A percentile compares a stretch with the other conserved stretches of the same genome.
Conservation (phyloP, 164 flowering plant species). For the Annona cherimola region DNA sequence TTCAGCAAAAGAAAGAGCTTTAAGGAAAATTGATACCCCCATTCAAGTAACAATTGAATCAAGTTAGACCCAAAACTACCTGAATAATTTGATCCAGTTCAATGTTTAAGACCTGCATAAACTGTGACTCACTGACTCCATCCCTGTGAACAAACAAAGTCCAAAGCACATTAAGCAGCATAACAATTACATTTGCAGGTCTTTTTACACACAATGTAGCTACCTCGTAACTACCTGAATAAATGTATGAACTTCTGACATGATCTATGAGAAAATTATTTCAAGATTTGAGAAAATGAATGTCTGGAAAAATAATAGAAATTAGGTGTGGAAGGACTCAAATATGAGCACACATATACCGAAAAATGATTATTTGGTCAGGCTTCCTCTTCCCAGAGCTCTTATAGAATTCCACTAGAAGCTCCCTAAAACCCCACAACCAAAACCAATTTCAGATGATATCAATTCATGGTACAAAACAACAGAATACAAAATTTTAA, state of each 20-base stretch:
- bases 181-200: neutral
- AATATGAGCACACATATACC: constrained; percentile 36
- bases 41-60: too few species aligned
- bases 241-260: too few species aligned
- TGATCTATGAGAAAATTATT: too few species aligned
- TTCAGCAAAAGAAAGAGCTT: too few species aligned
- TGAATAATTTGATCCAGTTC: constrained; percentile 80
- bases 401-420: constrained; percentile 58
- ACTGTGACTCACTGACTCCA: constrained; percentile 94
- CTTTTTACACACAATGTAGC: neutral
- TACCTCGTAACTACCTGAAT: too few species aligned
- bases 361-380: constrained; percentile 82
- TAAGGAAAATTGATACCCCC: too few species aligned
- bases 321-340: too few species aligned
- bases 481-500: too few species aligned
- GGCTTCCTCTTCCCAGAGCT: constrained; percentile 78
- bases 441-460: neutral
- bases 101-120: constrained; percentile 73
- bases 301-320: too few species aligned
- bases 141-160: constrained; percentile 40
- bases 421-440: constrained; percentile 49
- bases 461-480: neutral
- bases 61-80: constrained; percentile 25
- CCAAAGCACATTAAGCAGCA: too few species aligned
- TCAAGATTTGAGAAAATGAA: too few species aligned